Conservation (phyloP, 441 rosid species). For the Mallotus japonicus region DNA sequence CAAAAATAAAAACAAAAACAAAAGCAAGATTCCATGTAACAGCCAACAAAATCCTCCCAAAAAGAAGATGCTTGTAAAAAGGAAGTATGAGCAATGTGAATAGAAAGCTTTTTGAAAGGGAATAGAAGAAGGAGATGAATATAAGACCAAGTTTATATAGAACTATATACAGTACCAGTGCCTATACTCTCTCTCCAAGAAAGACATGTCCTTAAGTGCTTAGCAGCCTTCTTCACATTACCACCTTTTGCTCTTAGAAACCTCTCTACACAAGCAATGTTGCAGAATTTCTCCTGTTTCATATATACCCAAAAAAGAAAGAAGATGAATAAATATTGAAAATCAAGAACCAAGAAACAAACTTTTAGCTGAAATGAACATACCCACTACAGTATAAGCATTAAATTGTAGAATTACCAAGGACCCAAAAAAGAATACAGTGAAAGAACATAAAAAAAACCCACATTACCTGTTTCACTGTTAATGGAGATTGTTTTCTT, state of each 20-base stretch:
- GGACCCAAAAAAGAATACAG: neutral
- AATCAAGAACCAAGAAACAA: neutral
- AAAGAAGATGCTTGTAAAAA: slow-evolving; percentile 22
- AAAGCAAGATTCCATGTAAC: slow-evolving; percentile 35
- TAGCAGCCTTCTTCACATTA: slow-evolving; percentile 77
- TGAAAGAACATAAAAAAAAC: neutral
- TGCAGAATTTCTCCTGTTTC: slow-evolving; percentile 86
- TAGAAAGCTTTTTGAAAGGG: slow-evolving; percentile 6
- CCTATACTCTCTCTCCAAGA: slow-evolving; percentile 81
- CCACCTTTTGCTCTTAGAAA: slow-evolving; percentile 75
- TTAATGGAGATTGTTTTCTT: slow-evolving; percentile 63
- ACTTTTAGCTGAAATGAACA: slow-evolving; percentile 15
- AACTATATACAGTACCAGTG: slow-evolving; percentile 39
- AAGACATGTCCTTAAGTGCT: slow-evolving; percentile 73
- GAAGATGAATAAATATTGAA: neutral
- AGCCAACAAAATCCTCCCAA: slow-evolving; percentile 18
- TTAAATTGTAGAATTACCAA: too few species aligned
- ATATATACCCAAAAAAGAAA: neutral
- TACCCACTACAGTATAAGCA: neutral
- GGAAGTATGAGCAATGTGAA: slow-evolving; percentile 8
- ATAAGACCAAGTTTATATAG: neutral
- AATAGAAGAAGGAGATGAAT: neutral
- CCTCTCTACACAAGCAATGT: slow-evolving; percentile 67
- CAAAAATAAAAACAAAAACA: neutral
- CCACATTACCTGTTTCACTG: slow-evolving; percentile 61